These are phyloP conservation scores for Metschnikowia baotianmanensis DNA, from an alignment of 805 yeast genomes.

Conservation along the genomic window DNA sequence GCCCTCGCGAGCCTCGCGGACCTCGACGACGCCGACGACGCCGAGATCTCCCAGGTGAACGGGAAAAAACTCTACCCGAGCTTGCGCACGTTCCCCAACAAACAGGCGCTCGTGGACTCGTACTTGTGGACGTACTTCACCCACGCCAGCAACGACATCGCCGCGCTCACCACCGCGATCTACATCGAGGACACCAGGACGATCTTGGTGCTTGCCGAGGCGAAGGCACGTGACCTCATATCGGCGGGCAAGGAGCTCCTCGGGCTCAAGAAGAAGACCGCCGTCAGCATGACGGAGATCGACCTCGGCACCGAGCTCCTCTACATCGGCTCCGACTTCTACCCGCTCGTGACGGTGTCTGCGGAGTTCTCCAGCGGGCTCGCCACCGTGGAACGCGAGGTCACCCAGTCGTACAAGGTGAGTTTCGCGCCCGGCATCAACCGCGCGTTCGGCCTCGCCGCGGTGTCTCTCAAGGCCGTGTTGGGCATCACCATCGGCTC, in stretches of 20 bases:
- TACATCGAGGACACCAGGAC: constrained; percentile 13
- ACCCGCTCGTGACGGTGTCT: constrained; percentile 14
- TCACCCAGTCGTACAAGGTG: constrained; percentile 5
- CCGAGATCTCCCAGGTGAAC: neutral
- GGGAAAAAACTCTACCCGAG: constrained; percentile 10
- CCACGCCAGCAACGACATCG: neutral
- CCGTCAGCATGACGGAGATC: constrained; percentile 10
- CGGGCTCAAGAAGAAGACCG: neutral
- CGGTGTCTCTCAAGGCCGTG: constrained; percentile 5
- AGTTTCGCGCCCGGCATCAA: constrained; percentile 7
- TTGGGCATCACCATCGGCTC: constrained; percentile 7
- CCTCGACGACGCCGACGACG: neutral
- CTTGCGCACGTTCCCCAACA: constrained; percentile 8
- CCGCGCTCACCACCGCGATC: constrained; percentile 6
- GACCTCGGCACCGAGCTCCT: constrained; percentile 13
- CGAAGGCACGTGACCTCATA: constrained; percentile 2
- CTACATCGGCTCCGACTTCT: constrained; percentile 11
- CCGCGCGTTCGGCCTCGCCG: constrained; percentile 6
- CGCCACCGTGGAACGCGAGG: constrained; percentile 13
- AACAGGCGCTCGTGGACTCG: constrained; percentile 10
- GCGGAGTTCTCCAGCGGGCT: constrained; percentile 12
- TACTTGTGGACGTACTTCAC: constrained; percentile 13
- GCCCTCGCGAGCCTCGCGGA: too few relatives aligned
- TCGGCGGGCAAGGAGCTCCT: constrained; percentile 7
- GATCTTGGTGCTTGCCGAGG: constrained; percentile 8